Conservation (phyloP, 2,329 filamentous ascomycete species). For the Coniochaeta ligniaria region DNA sequence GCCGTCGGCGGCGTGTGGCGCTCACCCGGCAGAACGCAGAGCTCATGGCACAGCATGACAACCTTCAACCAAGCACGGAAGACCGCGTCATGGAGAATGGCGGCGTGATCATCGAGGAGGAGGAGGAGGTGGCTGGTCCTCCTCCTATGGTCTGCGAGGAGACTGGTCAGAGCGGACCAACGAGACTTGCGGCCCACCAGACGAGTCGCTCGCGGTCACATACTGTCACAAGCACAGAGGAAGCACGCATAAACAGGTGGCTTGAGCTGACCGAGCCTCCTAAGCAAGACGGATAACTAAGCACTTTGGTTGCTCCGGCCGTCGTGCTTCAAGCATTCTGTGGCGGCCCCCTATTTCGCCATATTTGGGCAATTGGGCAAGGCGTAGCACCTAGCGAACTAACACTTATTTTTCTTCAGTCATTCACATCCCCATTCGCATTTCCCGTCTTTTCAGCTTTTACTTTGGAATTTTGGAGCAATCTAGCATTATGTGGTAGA, state of each 20-base stretch:
- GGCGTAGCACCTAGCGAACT: too few relatives aligned
- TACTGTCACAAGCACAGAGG: neutral
- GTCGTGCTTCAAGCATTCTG: neutral
- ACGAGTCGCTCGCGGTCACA: neutral
- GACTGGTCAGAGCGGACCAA: neutral
- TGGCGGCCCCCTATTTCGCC: neutral
- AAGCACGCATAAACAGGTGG: neutral
- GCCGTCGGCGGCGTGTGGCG: neutral
- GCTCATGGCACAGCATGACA: too few relatives aligned
- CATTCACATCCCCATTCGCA: too few relatives aligned
- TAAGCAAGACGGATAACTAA: neutral
- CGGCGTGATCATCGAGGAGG: too few relatives aligned
- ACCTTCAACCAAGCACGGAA: too few relatives aligned
- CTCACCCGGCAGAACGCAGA: too few relatives aligned
- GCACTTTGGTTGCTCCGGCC: neutral
- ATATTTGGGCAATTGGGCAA: too few relatives aligned
- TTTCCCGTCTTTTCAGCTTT: neutral
- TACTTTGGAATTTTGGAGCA: neutral
- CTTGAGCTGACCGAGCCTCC: neutral
- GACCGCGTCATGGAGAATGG: too few relatives aligned
- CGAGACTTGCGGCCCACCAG: neutral
- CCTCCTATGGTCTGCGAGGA: neutral
- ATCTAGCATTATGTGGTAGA: neutral
- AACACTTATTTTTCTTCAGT: too few relatives aligned
- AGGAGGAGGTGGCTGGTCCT: neutral